Base-by-base conservation (phyloP, 1,284 basidiomycete species). In the Xerocomus amazonicus region DNA sequence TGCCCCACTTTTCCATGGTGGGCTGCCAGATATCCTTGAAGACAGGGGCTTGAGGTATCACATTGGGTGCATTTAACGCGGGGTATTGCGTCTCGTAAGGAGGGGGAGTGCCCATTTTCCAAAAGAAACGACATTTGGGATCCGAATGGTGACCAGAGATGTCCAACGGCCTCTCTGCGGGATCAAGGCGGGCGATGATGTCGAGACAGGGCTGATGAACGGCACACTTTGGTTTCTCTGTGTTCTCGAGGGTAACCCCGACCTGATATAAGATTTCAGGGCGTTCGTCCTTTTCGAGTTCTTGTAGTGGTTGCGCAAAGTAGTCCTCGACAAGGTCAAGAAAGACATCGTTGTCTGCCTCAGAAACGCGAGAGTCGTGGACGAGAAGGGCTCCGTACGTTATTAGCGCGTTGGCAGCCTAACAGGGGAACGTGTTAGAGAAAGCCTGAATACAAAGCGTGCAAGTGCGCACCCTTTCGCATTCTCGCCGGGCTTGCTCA, bases 91-190 rank as follows among this genome's bases (percentile, higher is more conserved):
- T 91, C 59, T 85, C 73, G 59, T 91, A 89, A 1, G 90, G 88
- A 0, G 90, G 88, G 9, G 71, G 71, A 46, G 81, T 76, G 52
- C 80, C 77, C 91, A 94, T 93, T 59, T 80, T 87, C 80, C 90
- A 92, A 70, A 95, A 95, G 76, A 94, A 94, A 57, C 92, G 79
- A 64, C 90, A 94, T 69, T 96, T 96, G 0, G 92, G 93, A 65
- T 96, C 92, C 0, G 91, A 90, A 9, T 79, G 75, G 58, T 92
- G 87, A 1, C 75, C 83, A 27, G 73, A 74, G 51, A 89, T 83
- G 65, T 96, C 93, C 41, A 96, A 68, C 3, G 93, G 92, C 32
- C 93, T 71, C 62, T 96, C 90, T 0, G 75, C 70, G 2, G 83
- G 82, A 35, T 87, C 87, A 19, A 96, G 75, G 2, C 74, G 74